Evolutionary conservation across 2,329 filamentous ascomycete genomes (phyloP).

Genomic region (Hirsutella minnesotensis): DNA sequence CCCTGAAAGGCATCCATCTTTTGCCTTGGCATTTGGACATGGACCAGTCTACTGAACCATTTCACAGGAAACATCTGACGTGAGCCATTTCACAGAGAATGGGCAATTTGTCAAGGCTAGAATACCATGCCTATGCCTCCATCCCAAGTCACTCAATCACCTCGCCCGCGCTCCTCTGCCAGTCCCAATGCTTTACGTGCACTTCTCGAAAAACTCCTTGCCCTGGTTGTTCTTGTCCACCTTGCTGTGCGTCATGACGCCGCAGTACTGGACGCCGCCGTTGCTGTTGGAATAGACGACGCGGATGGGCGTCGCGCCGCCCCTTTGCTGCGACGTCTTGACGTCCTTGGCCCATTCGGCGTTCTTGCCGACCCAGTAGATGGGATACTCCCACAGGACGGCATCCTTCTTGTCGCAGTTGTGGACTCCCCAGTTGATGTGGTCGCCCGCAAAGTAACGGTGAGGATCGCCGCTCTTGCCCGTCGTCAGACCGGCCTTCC

Average conservation of each 20-base stretch:
- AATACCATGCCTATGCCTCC: too few species aligned
- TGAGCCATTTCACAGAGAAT: too few species aligned
- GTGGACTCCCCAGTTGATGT: background rate
- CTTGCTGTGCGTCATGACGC: constrained; percentile 4
- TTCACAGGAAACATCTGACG: too few species aligned
- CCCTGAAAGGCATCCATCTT: too few species aligned
- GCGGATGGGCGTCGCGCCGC: constrained; percentile 3
- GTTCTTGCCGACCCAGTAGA: constrained; percentile 3
- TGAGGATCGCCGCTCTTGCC: constrained; percentile 5
- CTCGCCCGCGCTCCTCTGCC: too few species aligned
- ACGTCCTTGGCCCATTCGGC: constrained; percentile 2
- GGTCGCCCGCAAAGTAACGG: constrained; percentile 2
- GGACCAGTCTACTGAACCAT: too few species aligned
- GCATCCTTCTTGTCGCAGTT: constrained; percentile 1
- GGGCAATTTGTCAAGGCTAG: too few species aligned
- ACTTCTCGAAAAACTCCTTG: constrained; percentile 1
- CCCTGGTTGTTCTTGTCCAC: constrained; percentile 3
- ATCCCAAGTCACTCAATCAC: too few species aligned
- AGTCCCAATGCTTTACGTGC: background rate
- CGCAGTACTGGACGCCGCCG: constrained; percentile 2
- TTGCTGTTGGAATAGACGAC: constrained; percentile 4
- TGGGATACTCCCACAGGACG: constrained; percentile 3
- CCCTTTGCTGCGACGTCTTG: constrained; percentile 2
- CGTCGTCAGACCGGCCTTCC: constrained; percentile 2
- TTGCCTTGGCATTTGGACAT: too few species aligned